Percentiles rank a stretch among this genome's conserved stretches.
phyloP scores from a whole-genome alignment of 2,329 filamentous ascomycete genomes.

The Corynespora cassiicola region DNA sequence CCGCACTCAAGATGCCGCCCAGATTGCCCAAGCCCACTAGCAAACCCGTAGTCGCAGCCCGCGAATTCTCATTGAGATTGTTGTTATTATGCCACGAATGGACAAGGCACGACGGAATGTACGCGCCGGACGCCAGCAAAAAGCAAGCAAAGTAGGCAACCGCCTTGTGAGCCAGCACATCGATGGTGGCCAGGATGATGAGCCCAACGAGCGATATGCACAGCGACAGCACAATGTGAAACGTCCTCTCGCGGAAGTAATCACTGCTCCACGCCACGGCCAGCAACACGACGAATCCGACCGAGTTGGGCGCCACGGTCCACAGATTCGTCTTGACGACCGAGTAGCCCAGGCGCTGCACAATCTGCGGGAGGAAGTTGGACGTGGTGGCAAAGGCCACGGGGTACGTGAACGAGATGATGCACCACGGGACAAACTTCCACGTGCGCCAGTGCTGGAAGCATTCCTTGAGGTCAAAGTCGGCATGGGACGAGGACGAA shows the following conservation, averaged over 20 bases:
- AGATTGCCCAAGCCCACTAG: conserved; percentile 58
- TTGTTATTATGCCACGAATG: conserved; percentile 62
- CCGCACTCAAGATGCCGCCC: conserved; percentile 53
- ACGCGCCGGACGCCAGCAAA: conserved; percentile 53
- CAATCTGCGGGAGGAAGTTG: conserved; percentile 58
- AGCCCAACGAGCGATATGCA: conserved; percentile 52
- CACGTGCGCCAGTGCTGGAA: conserved; percentile 52
- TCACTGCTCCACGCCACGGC: conserved; percentile 54
- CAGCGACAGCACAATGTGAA: conserved; percentile 53
- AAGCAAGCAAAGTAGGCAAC: conserved; percentile 61
- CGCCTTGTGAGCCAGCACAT: conserved; percentile 49
- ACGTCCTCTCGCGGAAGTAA: conserved; percentile 53
- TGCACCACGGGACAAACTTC: conserved; percentile 53
- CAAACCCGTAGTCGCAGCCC: conserved; percentile 57
- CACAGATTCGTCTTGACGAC: conserved; percentile 57
- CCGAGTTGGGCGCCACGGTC: conserved; percentile 57
- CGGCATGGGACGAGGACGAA: conserved; percentile 45
- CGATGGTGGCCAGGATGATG: conserved; percentile 52
- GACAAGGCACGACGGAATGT: conserved; percentile 56
- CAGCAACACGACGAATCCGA: conserved; percentile 55
- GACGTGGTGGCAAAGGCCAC: conserved; percentile 55
- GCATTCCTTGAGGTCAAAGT: conserved; percentile 49
- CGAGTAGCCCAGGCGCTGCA: conserved; percentile 52
- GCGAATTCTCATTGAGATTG: conserved; percentile 57
- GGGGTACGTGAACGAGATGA: conserved; percentile 57